These are phyloP conservation scores for Talaromyces adpressus DNA, from an alignment of 495 filamentous ascomycete species.

Conservation along the genomic window DNA sequence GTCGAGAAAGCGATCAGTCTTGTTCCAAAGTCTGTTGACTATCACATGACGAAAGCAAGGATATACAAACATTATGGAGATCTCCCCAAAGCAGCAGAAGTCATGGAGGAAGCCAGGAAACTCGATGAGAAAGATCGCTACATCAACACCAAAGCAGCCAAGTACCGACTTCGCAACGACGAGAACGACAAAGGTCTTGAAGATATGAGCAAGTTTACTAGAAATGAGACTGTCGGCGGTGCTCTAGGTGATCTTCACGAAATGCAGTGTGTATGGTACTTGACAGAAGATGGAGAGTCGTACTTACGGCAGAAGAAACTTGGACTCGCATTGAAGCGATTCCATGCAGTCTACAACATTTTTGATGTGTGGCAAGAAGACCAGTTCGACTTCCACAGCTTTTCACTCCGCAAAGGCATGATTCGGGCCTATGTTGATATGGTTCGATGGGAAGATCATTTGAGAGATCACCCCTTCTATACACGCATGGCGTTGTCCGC, in stretches of 20 bases:
- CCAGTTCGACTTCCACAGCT: slow-evolving; percentile 98
- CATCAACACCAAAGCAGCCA: slow-evolving; percentile 96
- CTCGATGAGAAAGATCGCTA: slow-evolving; percentile 88
- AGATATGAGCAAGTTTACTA: slow-evolving; percentile 92
- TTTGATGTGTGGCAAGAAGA: slow-evolving; percentile 98
- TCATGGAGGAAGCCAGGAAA: slow-evolving; percentile 80
- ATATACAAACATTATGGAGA: slow-evolving; percentile 92
- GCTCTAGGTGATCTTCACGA: slow-evolving; percentile 87
- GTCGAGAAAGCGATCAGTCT: slow-evolving; percentile 76
- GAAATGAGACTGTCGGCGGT: slow-evolving; percentile 81
- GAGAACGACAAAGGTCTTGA: slow-evolving; percentile 76
- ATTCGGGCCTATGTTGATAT: slow-evolving; percentile 93
- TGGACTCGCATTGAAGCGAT: slow-evolving; percentile 84
- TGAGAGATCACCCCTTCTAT: slow-evolving; percentile 91
- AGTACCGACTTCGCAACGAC: slow-evolving; percentile 92
- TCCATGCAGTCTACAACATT: slow-evolving; percentile 77
- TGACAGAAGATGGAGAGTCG: slow-evolving; percentile 90
- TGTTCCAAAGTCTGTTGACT: slow-evolving; percentile 75
- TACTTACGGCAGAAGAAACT: slow-evolving; percentile 77
- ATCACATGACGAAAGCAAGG: slow-evolving; percentile 89
- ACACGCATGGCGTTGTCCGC: slow-evolving; percentile 78
- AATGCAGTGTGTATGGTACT: slow-evolving; percentile 98
- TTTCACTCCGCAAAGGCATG: slow-evolving; percentile 91
- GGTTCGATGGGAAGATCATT: slow-evolving; percentile 88
- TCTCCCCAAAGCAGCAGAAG: slow-evolving; percentile 67